Evolutionary conservation across 257 asterid genomes (phyloP).

Genomic region (Lycium ferocissimum): DNA sequence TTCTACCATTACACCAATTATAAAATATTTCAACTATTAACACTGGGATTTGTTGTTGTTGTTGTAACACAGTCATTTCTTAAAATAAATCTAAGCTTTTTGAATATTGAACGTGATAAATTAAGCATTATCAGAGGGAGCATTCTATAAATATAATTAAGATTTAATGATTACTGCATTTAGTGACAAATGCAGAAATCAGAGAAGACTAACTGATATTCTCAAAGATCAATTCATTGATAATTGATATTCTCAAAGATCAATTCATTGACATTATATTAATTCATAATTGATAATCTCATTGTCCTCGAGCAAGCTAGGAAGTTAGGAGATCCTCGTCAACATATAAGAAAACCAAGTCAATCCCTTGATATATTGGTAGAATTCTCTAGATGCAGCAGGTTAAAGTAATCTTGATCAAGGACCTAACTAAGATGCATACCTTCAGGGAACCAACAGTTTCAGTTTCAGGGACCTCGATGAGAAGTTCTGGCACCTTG

Average conservation of each 20-base stretch:
- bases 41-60: no score
- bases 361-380: not conserved
- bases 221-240: not conserved
- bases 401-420: constrained; percentile 7
- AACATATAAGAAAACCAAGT: not conserved
- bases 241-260: not conserved
- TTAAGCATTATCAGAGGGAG: not conserved
- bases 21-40: not conserved
- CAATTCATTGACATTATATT: not conserved
- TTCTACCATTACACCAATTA: not conserved
- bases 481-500: constrained; percentile 89
- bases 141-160: not conserved
- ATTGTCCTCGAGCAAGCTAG: not conserved
- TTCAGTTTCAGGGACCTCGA: constrained; percentile 93
- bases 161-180: not conserved
- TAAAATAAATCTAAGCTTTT: not conserved
- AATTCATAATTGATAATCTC: not conserved
- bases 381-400: not conserved
- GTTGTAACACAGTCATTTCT: not conserved
- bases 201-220: not conserved
- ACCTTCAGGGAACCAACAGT: constrained; percentile 96
- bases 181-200: not conserved
- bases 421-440: constrained; percentile 20
- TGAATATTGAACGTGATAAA: not conserved
- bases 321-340: not conserved